Base-by-base conservation (phyloP, 2,329 filamentous ascomycete genomes). In the Colletotrichum camelliae region DNA sequence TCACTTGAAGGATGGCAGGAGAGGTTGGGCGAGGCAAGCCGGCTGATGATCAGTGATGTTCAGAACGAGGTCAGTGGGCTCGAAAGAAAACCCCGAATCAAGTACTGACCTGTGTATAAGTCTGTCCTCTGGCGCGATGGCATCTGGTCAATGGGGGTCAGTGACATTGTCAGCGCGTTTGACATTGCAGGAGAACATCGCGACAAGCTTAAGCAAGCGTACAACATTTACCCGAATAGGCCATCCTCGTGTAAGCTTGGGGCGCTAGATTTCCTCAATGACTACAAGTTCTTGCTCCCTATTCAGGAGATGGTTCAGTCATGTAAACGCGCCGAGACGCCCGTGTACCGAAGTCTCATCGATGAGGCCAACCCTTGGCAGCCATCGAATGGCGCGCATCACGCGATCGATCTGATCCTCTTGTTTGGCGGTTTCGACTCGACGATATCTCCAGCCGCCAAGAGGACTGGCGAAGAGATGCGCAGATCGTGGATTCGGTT, bases 361-460 rank as follows among this genome's bases (percentile, higher is more conserved):
- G 87, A 89, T 52, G 84, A 89, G 69, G 64, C 81, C 0, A 89
- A 89, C 43, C 87, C 87, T 7, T 88, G 85, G 85, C 87, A 89
- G 66, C 69, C 83, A 1, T 88, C 87, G 0, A 86, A 83, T 10
- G 82, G 87, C 0, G 81, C 87, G 3, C 87, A 89, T 52, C 87
- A 89, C 73, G 87, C 85, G 0, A 85, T 89, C 3, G 87, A 89
- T 76, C 79, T 89, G 5, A 72, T 88, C 3, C 83, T 87, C 10
- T 77, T 88, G 0, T 89, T 88, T 31, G 85, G 82, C 1, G 84
- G 84, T 0, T 77, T 87, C 5, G 84, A 87, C 68, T 70, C 87
- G 0, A 80, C 80, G 0, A 83, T 83, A 27, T 82, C 83, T 2
- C 81, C 80, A 1, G 78, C 80, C 2, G 86, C 86, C 4, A 77